These are phyloP conservation scores for Penicillium sp. DNA, from an alignment of 2,329 filamentous ascomycete species.

Conservation along the genomic window DNA sequence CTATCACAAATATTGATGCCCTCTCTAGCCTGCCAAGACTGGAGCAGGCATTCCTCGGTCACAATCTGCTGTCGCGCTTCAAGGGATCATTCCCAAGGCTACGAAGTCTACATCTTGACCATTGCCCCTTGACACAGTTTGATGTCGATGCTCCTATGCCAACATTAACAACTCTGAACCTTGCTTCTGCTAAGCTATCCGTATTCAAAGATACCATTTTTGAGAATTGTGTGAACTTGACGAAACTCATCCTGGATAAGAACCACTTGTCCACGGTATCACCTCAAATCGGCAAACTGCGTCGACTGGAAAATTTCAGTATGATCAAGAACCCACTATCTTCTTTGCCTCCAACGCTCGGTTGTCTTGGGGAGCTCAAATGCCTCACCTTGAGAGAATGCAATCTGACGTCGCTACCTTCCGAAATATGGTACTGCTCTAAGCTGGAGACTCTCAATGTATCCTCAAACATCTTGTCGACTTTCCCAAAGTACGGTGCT, in stretches of 20 bases:
- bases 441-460: constrained; percentile 89
- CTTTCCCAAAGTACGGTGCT: constrained; percentile 75
- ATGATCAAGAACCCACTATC: constrained; percentile 88
- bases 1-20: constrained; percentile 80
- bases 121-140: constrained; percentile 92
- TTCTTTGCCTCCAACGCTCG: constrained; percentile 80
- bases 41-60: constrained; percentile 83
- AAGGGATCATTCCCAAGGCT: constrained; percentile 82
- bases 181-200: constrained; percentile 86
- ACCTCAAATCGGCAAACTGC: constrained; percentile 75
- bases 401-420: constrained; percentile 81
- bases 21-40: constrained; percentile 79
- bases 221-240: constrained; percentile 78
- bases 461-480: constrained; percentile 87
- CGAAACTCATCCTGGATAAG: constrained; percentile 83
- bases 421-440: constrained; percentile 94
- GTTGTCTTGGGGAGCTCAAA: constrained; percentile 76
- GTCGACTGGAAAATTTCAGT: constrained; percentile 83
- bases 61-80: constrained; percentile 89
- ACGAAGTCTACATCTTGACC: constrained; percentile 81
- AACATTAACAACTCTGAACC: constrained; percentile 78
- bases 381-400: constrained; percentile 89
- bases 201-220: constrained; percentile 84
- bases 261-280: constrained; percentile 95
- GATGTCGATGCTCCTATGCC: constrained; percentile 73